These are phyloP conservation scores for Lecanicillium sp. DNA, from an alignment of 2,329 filamentous ascomycete genomes.

Conservation along the genomic window DNA sequence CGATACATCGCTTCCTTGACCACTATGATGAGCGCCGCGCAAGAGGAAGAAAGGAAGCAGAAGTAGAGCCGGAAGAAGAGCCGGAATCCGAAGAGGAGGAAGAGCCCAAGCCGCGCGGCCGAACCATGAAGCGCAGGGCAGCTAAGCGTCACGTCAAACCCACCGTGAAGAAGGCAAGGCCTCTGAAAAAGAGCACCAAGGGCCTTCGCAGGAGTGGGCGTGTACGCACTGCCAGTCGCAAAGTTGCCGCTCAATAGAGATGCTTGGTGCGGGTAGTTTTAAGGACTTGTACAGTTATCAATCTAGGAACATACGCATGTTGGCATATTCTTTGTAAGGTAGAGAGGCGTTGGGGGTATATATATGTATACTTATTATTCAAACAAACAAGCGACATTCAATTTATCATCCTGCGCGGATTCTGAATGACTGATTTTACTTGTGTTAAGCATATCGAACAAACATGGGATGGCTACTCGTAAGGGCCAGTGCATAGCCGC, in stretches of 20 bases:
- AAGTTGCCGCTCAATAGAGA: conserved; percentile 1
- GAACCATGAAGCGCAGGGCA: conserved; percentile 15
- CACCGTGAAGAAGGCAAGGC: conserved; percentile 2
- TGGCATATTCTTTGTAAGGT: too few species aligned
- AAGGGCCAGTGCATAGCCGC: too few species aligned
- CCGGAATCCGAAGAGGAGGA: conserved; percentile 18
- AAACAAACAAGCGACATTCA: too few species aligned
- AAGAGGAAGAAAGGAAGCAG: conserved; percentile 30
- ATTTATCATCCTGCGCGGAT: too few species aligned
- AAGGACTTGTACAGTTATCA: conserved; percentile 6
- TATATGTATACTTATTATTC: too few species aligned
- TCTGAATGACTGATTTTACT: too few species aligned
- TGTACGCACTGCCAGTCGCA: conserved; percentile 3
- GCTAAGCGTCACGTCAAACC: conserved; percentile 11
- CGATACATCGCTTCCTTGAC: conserved; percentile 74
- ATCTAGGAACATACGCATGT: too few species aligned
- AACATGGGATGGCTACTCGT: too few species aligned
- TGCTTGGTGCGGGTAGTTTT: too few species aligned
- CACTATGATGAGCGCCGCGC: conserved; percentile 56
- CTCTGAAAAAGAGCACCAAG: not conserved
- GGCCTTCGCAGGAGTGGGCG: conserved; percentile 6
- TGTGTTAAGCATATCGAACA: too few species aligned
- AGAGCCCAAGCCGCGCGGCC: conserved; percentile 16
- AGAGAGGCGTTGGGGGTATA: too few species aligned
- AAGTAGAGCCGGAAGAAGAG: conserved; percentile 18